Conservation (phyloP, 2,329 filamentous ascomycete species). For the Bipolaris zeicola region DNA sequence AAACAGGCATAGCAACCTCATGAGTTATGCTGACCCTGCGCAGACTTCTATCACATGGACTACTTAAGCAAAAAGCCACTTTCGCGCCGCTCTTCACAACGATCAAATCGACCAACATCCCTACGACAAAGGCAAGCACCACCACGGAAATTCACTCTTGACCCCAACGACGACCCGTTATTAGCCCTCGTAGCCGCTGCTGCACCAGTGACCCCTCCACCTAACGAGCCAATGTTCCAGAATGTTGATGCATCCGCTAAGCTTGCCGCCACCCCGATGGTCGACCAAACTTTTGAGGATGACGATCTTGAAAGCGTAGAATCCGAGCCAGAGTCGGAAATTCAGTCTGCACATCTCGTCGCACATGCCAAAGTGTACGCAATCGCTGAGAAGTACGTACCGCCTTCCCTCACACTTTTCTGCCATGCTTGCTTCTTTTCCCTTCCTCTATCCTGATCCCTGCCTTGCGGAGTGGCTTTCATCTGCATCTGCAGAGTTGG, state of each 20-base stretch:
- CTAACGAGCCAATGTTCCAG: conserved; percentile 30
- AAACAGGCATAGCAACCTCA: neutral
- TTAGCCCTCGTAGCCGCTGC: conserved; percentile 41
- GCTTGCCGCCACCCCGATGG: conserved; percentile 38
- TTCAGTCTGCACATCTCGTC: conserved; percentile 51
- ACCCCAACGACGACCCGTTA: conserved; percentile 47
- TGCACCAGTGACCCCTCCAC: conserved; percentile 35
- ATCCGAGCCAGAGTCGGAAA: conserved; percentile 44
- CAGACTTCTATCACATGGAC: conserved; percentile 51
- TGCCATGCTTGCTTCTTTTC: neutral
- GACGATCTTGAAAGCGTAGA: conserved; percentile 37
- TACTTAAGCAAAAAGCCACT: conserved; percentile 45
- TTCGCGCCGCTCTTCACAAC: conserved; percentile 39
- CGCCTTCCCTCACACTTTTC: conserved; percentile 11
- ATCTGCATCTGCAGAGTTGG: conserved; percentile 10
- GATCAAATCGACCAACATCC: conserved; percentile 31
- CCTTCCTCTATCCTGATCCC: conserved; percentile 20
- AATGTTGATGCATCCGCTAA: conserved; percentile 34
- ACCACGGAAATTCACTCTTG: conserved; percentile 39
- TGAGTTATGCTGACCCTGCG: conserved; percentile 23
- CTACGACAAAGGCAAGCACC: conserved; percentile 22
- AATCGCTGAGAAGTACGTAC: conserved; percentile 55
- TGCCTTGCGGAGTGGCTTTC: conserved; percentile 18
- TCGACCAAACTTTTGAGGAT: conserved; percentile 43
- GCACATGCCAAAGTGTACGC: conserved; percentile 57